A percentile compares a stretch with the other conserved stretches of the same genome.
phyloP scores from a whole-genome alignment of 805 yeast species.

The Komagataella kurtzmanii region DNA sequence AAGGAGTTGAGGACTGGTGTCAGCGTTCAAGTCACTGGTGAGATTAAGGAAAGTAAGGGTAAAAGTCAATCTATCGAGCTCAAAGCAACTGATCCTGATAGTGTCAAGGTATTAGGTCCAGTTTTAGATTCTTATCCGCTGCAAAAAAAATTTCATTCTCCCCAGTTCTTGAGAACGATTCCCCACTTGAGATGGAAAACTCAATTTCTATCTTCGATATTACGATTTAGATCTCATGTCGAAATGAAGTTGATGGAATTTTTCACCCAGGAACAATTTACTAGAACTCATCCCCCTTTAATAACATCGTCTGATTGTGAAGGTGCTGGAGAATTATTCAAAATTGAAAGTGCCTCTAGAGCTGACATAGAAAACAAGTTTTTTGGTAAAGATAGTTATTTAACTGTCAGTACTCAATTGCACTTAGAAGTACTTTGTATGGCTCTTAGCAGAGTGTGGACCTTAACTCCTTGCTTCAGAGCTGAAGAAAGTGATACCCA shows the following conservation, averaged over 20 bases:
- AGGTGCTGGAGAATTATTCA: conserved; percentile 90
- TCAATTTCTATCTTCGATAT: conserved; percentile 43
- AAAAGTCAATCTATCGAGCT: conserved; percentile 37
- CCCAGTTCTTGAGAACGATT: conserved; percentile 53
- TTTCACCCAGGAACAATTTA: conserved; percentile 39
- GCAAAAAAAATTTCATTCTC: conserved; percentile 64
- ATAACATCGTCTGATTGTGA: conserved; percentile 89
- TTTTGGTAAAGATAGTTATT: conserved; percentile 53
- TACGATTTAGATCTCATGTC: conserved; percentile 61
- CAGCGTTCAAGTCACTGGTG: conserved; percentile 14
- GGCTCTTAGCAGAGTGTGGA: conserved; percentile 74
- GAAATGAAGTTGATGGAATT: conserved; percentile 40
- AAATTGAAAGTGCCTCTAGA: conserved; percentile 13
- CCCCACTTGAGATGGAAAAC: conserved; percentile 75
- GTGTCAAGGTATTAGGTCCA: conserved; percentile 41
- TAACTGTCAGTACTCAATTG: conserved; percentile 87
- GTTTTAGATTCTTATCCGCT: conserved; percentile 61
- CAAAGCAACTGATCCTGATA: conserved; percentile 17
- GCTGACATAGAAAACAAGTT: conserved; percentile 21
- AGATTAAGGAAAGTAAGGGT: conserved; percentile 31
- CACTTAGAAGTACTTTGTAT: conserved; percentile 75
- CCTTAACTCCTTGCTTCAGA: conserved; percentile 82
- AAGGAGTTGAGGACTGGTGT: conserved; percentile 24
- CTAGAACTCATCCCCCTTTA: conserved; percentile 76
- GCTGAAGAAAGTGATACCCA: conserved; percentile 89